Percentiles rank a stretch among this genome's conserved stretches.
Evolutionary conservation across 768 basidiomycete genomes (phyloP).

Genomic region (Leucogyrophana mollusca): DNA sequence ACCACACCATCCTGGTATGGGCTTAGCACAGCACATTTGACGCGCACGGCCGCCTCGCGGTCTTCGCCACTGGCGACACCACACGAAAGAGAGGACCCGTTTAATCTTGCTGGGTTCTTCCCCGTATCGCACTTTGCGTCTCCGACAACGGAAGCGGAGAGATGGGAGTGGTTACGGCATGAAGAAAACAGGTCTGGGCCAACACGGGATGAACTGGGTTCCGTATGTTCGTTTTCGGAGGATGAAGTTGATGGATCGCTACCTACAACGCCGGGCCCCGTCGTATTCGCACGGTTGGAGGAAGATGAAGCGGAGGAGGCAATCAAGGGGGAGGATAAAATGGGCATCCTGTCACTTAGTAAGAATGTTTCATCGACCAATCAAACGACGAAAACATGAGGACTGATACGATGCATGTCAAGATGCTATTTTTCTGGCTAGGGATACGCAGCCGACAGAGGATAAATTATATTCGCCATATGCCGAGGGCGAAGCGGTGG

Average conservation of each 20-base stretch:
- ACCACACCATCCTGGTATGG: conserved; percentile 2
- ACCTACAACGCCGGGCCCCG: conserved; percentile 18
- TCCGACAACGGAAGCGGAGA: conserved; percentile 22
- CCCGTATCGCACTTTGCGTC: conserved; percentile 29
- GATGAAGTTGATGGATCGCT: conserved; percentile 17
- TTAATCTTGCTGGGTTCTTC: conserved; percentile 49
- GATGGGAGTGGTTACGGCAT: conserved; percentile 43
- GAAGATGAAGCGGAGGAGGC: conserved; percentile 34
- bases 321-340: conserved; percentile 47
- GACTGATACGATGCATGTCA: conserved; percentile 4
- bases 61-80: conserved; percentile 15
- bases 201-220: conserved; percentile 1
- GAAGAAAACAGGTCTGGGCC: conserved; percentile 22
- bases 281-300: conserved; percentile 28
- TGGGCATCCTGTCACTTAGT: conserved; percentile 48
- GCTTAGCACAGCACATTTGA: background rate
- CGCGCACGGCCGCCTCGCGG: background rate
- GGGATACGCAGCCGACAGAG: background rate
- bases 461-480: conserved; percentile 35
- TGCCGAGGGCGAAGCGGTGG: conserved; percentile 32
- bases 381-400: conserved; percentile 6
- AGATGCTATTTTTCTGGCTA: conserved; percentile 5
- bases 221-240: conserved; percentile 15
- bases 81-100: conserved; percentile 41
- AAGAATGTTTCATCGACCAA: conserved; percentile 19